Evolutionary conservation across 352 stramenopile genomes (phyloP).

Genomic region (Stephanocyclus meneghinianus): DNA sequence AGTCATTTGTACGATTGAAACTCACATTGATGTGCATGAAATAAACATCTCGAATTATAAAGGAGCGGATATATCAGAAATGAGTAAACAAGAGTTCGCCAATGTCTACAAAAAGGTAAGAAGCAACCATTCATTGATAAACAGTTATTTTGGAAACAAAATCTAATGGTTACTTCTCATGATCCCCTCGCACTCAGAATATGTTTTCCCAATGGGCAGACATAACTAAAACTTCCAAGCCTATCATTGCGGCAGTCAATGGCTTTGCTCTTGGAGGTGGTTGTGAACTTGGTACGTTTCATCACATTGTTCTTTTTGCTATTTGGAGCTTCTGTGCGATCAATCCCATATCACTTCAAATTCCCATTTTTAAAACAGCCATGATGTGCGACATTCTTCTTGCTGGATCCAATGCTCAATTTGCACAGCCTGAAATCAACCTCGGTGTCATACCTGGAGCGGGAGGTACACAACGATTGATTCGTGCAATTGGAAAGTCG

Average conservation of each 20-base stretch:
- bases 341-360: not conserved
- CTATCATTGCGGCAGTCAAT: conserved; percentile 92
- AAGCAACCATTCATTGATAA: not conserved
- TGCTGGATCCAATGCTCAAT: conserved; percentile 91
- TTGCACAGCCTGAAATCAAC: conserved; percentile 98
- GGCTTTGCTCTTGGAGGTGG: conserved; percentile 96
- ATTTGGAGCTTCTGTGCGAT: not conserved
- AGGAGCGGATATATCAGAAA: conserved; percentile 84
- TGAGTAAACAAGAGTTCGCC: conserved; percentile 91
- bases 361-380: conserved; percentile 54
- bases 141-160: not conserved
- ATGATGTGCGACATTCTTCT: conserved; percentile 99
- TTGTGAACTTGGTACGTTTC: conserved; percentile 87
- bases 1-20: too few species aligned
- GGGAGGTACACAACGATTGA: conserved; percentile 95
- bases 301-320: not conserved
- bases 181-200: conserved; percentile 77
- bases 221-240: conserved; percentile 92
- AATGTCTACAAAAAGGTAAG: conserved; percentile 86
- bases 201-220: conserved; percentile 97
- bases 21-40: too few species aligned
- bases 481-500: conserved; percentile 95
- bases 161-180: not conserved
- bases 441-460: conserved; percentile 94
- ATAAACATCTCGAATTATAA: too few species aligned